Base-by-base conservation (phyloP, 208 protist species). In the Trypanosoma cruzi region DNA sequence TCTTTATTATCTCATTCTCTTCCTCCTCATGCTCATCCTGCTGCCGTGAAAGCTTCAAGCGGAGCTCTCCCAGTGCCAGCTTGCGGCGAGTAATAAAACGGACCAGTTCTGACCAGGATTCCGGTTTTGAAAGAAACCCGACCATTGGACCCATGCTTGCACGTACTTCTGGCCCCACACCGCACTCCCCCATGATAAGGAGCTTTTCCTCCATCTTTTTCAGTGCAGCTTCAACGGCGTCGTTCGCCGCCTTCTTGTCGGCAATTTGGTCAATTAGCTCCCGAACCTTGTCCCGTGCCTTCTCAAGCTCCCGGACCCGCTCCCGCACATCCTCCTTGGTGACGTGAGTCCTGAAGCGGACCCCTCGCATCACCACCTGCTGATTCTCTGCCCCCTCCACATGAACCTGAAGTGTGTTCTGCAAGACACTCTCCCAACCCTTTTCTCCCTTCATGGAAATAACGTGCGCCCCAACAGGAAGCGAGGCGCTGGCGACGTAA, bases 371-470 rank as follows among this genome's bases (percentile, higher is more conserved):
- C 5, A 56, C 7, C 11, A 70, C 65, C 14, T 20, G 32, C 31
- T 40, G 56, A 1, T 55, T 5, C 22, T 31, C 26, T 0, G 64
- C 72, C 4, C 60, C 64, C 22, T 50, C 64, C 3, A 66, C 20
- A 13, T 26, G 44, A 31, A 88, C 65, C 65, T 80, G 82, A 50
- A 88, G 61, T 34, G 82, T 88, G 40, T 50, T 62, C 60, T 59
- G 65, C 50, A 79, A 4, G 16, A 61, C 31, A 24, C 44, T 29
- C 20, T 57, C 64, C 62, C 64, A 77, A 34, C 44, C 48, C 20
- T 46, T 56, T 22, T 66, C 64, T 10, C 52, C 31, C 46, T 34
- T 34, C 34, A 77, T 18, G 20, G 28, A 42, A 24, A 75, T n/a
- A 10, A 61, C 3, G 32, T 77, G 72, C n/a, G 54, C 53, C 10